A percentile compares a stretch with the other conserved stretches of the same genome.
Evolutionary conservation across 208 protist species (phyloP).

Genomic region (Leishmania major): DNA sequence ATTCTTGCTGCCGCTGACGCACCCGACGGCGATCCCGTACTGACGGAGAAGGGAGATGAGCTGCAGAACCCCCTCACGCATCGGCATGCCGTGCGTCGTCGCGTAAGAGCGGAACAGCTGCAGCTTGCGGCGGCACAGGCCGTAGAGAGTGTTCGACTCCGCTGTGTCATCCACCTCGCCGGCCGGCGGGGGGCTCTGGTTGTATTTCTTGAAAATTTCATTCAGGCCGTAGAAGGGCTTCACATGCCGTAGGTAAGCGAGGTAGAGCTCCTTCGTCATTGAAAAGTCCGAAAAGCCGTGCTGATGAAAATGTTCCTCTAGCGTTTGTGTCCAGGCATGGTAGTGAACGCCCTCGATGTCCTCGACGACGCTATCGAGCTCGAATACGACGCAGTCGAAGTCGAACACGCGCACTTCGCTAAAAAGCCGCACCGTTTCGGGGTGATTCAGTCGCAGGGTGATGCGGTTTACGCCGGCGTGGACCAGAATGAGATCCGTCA

Average conservation of each 20-base stretch:
- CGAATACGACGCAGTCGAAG: conserved; percentile 91
- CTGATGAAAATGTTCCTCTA: conserved; percentile 72
- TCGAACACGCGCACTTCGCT: conserved; percentile 78
- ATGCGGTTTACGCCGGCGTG: conserved; percentile 76
- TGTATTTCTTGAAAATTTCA: conserved; percentile 70
- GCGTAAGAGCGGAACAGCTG: conserved; percentile 67
- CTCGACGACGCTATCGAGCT: conserved; percentile 83
- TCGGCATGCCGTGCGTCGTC: conserved; percentile 43
- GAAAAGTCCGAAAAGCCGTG: conserved; percentile 42
- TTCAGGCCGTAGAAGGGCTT: conserved; percentile 64
- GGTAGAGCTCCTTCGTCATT: conserved; percentile 80
- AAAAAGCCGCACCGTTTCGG: conserved; percentile 74
- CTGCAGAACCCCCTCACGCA: conserved; percentile 60
- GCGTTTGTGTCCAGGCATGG: conserved; percentile 82
- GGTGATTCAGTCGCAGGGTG: conserved; percentile 48
- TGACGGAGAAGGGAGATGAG: conserved; percentile 74
- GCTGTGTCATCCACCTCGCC: conserved; percentile 53
- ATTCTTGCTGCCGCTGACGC: conserved; percentile 85
- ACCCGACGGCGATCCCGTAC: conserved; percentile 80
- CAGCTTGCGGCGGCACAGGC: conserved; percentile 71
- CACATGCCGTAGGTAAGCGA: conserved; percentile 82
- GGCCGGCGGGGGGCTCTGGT: conserved; percentile 37
- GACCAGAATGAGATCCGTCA: conserved; percentile 67
- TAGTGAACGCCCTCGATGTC: conserved; percentile 86
- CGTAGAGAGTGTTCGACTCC: conserved; percentile 60